A percentile compares a stretch with the other conserved stretches of the same genome.
These are phyloP conservation scores for Phellopilus nigrolimitatus DNA, from an alignment of 1,284 basidiomycete genomes.

Conservation along the genomic window DNA sequence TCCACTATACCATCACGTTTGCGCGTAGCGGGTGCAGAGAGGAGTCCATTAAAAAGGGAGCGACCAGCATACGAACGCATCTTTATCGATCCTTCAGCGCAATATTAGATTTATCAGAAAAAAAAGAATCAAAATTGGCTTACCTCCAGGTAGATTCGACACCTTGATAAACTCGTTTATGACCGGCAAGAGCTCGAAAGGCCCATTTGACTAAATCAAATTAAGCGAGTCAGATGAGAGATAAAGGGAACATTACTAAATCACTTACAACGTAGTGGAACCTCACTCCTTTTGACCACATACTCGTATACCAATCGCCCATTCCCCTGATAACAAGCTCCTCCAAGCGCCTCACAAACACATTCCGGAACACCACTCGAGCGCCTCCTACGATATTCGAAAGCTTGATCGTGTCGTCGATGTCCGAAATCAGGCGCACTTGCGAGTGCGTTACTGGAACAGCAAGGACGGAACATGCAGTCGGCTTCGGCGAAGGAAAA, in stretches of 20 bases:
- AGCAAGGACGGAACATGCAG: constrained; percentile 7
- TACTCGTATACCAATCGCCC: constrained; percentile 72
- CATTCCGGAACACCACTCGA: constrained; percentile 71
- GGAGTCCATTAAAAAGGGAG: constrained; percentile 72
- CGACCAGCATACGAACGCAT: constrained; percentile 80
- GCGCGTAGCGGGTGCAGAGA: constrained; percentile 69
- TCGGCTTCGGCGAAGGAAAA: not conserved
- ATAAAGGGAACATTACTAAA: not conserved
- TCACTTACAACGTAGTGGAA: constrained; percentile 83
- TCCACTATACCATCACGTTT: constrained; percentile 79
- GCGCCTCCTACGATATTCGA: constrained; percentile 72
- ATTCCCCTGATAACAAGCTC: constrained; percentile 84
- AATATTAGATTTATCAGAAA: constrained; percentile 21
- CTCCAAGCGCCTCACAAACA: constrained; percentile 70
- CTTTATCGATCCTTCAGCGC: constrained; percentile 51
- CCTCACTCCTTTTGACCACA: constrained; percentile 65
- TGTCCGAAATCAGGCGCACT: constrained; percentile 83
- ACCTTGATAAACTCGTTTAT: constrained; percentile 74
- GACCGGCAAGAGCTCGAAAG: constrained; percentile 80
- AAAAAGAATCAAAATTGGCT: constrained; percentile 21
- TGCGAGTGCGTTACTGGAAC: constrained; percentile 52
- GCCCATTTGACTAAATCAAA: constrained; percentile 73
- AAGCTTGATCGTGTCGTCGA: constrained; percentile 91
- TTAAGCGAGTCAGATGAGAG: constrained; percentile 9
- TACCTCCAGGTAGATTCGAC: constrained; percentile 63